These are phyloP conservation scores for Clonostachys byssicola DNA, from an alignment of 2,329 filamentous ascomycete species.

Conservation along the genomic window DNA sequence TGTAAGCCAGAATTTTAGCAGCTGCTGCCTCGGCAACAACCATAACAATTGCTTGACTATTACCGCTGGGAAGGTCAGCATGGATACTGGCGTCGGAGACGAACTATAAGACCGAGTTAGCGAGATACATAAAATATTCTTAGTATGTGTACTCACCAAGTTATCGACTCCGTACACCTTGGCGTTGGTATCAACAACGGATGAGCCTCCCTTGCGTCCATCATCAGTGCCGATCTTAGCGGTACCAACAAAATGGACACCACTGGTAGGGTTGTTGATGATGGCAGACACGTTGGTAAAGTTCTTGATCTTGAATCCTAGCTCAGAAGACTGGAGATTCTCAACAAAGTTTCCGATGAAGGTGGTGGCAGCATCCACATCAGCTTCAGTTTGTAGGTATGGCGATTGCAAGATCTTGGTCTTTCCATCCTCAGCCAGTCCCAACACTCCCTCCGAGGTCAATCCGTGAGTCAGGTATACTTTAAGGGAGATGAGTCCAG, in stretches of 20 bases:
- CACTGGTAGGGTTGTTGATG: constrained; percentile 12
- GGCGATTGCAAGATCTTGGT: constrained; percentile 34
- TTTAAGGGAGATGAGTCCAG: constrained; percentile 37
- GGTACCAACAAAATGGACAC: constrained; percentile 22
- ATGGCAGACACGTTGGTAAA: constrained; percentile 16
- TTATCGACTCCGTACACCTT: constrained; percentile 21
- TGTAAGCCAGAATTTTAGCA: constrained; percentile 9
- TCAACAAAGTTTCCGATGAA: constrained; percentile 17
- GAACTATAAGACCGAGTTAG: constrained; percentile 4
- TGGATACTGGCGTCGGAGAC: constrained; percentile 22
- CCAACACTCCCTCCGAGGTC: constrained; percentile 38
- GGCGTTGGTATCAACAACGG: constrained; percentile 22
- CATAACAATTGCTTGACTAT: constrained; percentile 15
- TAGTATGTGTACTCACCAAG: constrained; percentile 1
- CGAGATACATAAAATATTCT: no score
- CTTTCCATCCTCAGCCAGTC: constrained; percentile 28
- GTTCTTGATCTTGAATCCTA: constrained; percentile 8
- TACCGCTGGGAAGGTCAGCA: constrained; percentile 18
- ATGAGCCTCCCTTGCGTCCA: constrained; percentile 16
- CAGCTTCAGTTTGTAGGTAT: constrained; percentile 23
- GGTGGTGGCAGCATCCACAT: constrained; percentile 15
- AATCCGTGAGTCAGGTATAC: constrained; percentile 48
- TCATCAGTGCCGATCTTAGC: constrained; percentile 17
- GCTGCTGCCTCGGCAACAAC: constrained; percentile 15
- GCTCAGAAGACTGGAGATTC: constrained; percentile 13